Percentiles rank a stretch among this genome's conserved stretches.
Conservation (phyloP, 805 yeast species). For the Clavispora vitiphila region DNA sequence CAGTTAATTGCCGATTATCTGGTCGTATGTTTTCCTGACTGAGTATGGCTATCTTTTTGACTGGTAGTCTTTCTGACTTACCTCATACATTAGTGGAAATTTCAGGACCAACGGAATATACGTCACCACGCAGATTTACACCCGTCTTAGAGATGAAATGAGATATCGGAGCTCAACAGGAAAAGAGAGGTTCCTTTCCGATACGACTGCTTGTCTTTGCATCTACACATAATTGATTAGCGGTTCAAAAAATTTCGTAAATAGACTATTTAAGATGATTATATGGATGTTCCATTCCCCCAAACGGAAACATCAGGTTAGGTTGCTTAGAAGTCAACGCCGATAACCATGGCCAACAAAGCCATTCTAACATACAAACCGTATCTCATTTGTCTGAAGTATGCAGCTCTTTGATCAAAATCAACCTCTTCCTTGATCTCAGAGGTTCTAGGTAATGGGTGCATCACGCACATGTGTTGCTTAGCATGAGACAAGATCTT, state of each 20-base stretch:
- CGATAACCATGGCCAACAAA: conserved; percentile 93
- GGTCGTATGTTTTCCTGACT: no score
- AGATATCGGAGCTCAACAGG: no score
- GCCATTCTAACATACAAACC: conserved; percentile 99
- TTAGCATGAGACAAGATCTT: conserved; percentile 86
- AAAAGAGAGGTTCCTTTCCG: no score
- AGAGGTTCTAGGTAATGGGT: conserved; percentile 95
- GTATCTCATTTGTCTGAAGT: conserved; percentile 99
- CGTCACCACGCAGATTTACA: no score
- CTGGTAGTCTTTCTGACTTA: no score
- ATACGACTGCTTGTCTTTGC: no score
- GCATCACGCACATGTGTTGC: conserved; percentile 98
- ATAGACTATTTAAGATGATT: background rate
- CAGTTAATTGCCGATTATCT: no score
- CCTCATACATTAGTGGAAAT: no score
- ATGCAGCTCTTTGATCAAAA: conserved; percentile 98
- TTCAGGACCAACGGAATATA: no score
- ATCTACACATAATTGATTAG: no score
- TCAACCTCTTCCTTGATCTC: conserved; percentile 98
- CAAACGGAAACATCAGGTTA: conserved; percentile 9
- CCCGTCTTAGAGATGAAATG: no score
- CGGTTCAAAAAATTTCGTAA: background rate
- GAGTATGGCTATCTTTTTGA: no score
- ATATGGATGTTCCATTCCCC: conserved; percentile 12
- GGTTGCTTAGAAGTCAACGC: conserved; percentile 64